These are phyloP conservation scores for Clarireedia monteithiana DNA, from an alignment of 2,329 filamentous ascomycete genomes.

Conservation along the genomic window DNA sequence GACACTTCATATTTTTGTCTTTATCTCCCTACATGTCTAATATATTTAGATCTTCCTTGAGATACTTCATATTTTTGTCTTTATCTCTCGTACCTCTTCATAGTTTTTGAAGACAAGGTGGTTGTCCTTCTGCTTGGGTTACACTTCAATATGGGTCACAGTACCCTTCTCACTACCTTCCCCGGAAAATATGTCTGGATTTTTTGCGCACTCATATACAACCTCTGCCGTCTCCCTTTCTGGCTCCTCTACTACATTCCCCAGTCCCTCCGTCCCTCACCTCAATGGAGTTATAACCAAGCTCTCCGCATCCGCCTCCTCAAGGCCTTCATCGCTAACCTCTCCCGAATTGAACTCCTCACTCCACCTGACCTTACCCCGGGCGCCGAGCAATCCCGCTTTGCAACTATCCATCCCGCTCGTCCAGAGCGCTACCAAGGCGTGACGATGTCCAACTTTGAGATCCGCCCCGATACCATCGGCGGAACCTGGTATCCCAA, in stretches of 20 bases:
- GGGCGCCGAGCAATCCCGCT: not conserved
- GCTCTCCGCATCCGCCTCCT: not conserved
- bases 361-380: not conserved
- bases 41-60: too few relatives aligned
- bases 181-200: not conserved
- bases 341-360: not conserved
- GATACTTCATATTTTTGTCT: too few relatives aligned
- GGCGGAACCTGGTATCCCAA: conserved; percentile 29
- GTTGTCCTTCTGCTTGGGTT: too few relatives aligned
- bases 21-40: too few relatives aligned
- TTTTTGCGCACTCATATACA: not conserved
- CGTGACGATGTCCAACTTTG: not conserved
- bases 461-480: not conserved
- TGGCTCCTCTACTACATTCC: conserved; percentile 3
- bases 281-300: conserved; percentile 5
- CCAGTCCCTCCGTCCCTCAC: not conserved
- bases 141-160: not conserved
- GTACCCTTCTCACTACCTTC: not conserved
- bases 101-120: too few relatives aligned
- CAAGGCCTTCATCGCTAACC: not conserved
- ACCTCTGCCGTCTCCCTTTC: not conserved
- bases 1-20: too few relatives aligned
- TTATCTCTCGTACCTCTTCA: too few relatives aligned
- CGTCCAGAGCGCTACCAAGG: not conserved
- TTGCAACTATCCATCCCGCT: not conserved